phyloP scores from a whole-genome alignment of 345 rosid species.

The Ricinus communis region DNA sequence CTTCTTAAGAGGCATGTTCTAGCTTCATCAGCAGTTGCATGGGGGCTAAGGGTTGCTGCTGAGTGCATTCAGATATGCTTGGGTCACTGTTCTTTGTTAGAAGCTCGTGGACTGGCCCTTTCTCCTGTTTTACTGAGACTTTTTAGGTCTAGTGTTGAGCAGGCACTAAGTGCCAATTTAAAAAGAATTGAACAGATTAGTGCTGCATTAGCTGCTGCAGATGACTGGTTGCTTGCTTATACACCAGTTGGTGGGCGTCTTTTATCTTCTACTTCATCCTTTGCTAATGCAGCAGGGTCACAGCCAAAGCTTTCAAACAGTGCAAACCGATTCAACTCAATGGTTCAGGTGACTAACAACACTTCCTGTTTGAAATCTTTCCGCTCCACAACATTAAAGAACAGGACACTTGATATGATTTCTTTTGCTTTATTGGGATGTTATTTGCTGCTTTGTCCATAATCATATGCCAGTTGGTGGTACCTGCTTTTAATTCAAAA shows the following conservation, averaged over 20 bases:
- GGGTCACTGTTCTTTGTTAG: constrained; percentile 73
- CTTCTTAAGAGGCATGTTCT: constrained; percentile 64
- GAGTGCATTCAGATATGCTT: constrained; percentile 70
- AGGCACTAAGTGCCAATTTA: constrained; percentile 61
- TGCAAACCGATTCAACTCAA: constrained; percentile 70
- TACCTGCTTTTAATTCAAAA: background rate
- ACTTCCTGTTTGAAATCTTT: background rate
- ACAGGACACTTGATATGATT: background rate
- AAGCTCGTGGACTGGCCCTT: constrained; percentile 84
- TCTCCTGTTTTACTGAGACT: constrained; percentile 69
- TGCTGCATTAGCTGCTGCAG: constrained; percentile 79
- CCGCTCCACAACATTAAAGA: background rate
- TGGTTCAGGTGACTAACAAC: constrained; percentile 64
- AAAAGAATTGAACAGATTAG: constrained; percentile 76
- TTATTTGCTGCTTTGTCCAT: constrained; percentile 2
- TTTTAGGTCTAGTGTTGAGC: constrained; percentile 63
- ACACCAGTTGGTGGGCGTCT: constrained; percentile 55
- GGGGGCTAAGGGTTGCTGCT: constrained; percentile 65
- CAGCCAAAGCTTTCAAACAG: constrained; percentile 79
- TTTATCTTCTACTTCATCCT: constrained; percentile 43
- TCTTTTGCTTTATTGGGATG: too few relatives aligned
- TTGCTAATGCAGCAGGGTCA: constrained; percentile 29
- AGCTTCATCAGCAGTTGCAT: constrained; percentile 76
- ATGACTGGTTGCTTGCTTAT: constrained; percentile 72
- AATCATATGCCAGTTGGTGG: constrained; percentile 2